Conservation (phyloP, 2,329 filamentous ascomycete species). For the Alternaria ethzedia region DNA sequence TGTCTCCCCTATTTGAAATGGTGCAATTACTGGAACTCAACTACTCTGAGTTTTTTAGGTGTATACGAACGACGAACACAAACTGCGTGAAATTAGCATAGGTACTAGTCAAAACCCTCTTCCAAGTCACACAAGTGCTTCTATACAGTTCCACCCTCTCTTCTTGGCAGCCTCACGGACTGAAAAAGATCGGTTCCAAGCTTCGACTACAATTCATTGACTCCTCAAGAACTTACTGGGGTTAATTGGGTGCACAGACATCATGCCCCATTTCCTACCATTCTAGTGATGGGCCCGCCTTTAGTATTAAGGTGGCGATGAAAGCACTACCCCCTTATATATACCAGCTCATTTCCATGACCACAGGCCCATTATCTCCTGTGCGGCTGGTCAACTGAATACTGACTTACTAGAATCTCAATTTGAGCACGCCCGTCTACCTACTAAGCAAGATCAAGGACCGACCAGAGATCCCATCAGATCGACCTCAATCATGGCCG, state of each 20-base stretch:
- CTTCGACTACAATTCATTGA: not conserved
- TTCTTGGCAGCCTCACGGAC: not conserved
- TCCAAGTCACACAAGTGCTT: not conserved
- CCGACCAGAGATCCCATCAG: not conserved
- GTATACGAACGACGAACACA: not conserved
- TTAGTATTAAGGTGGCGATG: not conserved
- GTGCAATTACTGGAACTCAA: too few species aligned
- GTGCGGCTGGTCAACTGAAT: not conserved
- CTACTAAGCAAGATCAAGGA: not conserved
- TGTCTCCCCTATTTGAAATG: not conserved
- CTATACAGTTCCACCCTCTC: too few species aligned
- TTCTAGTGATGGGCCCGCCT: not conserved
- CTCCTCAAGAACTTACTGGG: not conserved
- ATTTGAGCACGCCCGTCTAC: not conserved
- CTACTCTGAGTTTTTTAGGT: not conserved
- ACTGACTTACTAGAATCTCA: not conserved
- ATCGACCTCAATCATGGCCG: too few species aligned
- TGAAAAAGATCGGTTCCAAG: not conserved
- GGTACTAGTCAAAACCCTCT: not conserved
- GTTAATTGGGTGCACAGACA: not conserved
- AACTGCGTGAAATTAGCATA: not conserved
- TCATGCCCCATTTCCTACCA: not conserved
- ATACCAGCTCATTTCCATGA: not conserved
- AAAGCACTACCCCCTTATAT: not conserved
- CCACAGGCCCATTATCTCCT: not conserved